Base-by-base conservation (phyloP, 768 basidiomycete genomes). In the Mycena epipterygia region DNA sequence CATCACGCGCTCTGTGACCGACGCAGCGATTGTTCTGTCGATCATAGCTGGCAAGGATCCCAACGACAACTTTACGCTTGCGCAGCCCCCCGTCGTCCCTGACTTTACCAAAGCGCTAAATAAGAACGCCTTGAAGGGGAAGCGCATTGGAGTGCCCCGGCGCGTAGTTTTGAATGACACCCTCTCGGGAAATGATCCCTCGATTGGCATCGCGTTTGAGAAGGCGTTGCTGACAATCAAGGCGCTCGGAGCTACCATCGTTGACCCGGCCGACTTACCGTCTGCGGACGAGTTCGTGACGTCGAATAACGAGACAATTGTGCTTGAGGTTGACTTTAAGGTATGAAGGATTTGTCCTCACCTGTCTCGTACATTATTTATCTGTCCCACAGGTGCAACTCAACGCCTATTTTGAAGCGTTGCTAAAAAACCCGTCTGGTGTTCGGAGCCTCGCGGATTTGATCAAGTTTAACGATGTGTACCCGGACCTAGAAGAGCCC, bases 181-280 rank as follows among this genome's bases (percentile, higher is more conserved):
- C 16, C 73, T 80, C 35, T 78, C 76, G 44, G 79, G 80, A 9
- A 78, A 79, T 32, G 78, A 83, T 56, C 78, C 79, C 0, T 81
- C 78, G 21, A 75, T 87, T 17, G 75, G 73, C 30, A 70, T 81
- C 9, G 84, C 80, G 0, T 87, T 87, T 58, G 81, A 85, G 48
- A 48, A 78, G 29, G 84, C 85, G 0, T 73, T 88, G 49, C 25
- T 73, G 16, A 81, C 79, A 1, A 77, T 88, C 23, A 74, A 77
- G 48, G 67, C 73, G 12, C 78, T 88, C 2, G 87, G 87, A 12
- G 86, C 86, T 2, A 84, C 85, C 0, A 81, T 92, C 7, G 82
- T 92, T 8, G 91, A 93, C 74, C 89, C 90, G 0, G 88, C 89
- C 1, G 89, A 91, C 67, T 79, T 92, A 14, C 85, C 89, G 0